These are phyloP conservation scores for Geotrichum carabidarum DNA, from an alignment of 1,139 yeast genomes.

Conservation along the genomic window DNA sequence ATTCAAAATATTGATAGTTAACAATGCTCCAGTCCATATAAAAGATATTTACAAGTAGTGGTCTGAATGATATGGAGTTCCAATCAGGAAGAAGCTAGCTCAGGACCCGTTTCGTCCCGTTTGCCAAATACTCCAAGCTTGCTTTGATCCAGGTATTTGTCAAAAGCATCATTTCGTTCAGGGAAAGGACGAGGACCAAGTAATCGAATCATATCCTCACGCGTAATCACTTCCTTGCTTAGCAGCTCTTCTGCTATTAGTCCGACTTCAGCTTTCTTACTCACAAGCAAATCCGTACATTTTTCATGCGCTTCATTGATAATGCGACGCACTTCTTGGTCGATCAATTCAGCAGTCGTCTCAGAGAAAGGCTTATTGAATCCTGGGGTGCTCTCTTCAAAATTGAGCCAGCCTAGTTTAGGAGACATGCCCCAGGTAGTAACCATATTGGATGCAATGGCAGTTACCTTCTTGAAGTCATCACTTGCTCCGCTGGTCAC, in stretches of 20 bases:
- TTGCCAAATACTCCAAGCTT: constrained; percentile 16
- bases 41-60: background rate
- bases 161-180: constrained; percentile 88
- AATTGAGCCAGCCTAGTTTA: constrained; percentile 77
- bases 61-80: too few relatives aligned
- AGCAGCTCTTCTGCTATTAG: constrained; percentile 81
- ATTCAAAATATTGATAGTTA: too few relatives aligned
- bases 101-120: background rate
- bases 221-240: constrained; percentile 76
- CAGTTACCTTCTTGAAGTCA: constrained; percentile 91
- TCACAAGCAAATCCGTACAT: constrained; percentile 63
- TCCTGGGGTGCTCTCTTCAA: constrained; percentile 53
- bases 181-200: constrained; percentile 85
- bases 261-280: constrained; percentile 66
- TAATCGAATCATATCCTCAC: constrained; percentile 83
- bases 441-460: constrained; percentile 89
- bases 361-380: constrained; percentile 89
- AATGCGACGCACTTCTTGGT: constrained; percentile 74
- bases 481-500: constrained; percentile 96
- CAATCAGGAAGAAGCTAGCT: background rate
- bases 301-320: constrained; percentile 68
- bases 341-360: constrained; percentile 73
- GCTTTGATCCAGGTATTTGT: constrained; percentile 51
- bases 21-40: background rate
- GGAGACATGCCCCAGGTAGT: constrained; percentile 85